Evolutionary conservation across 2,329 filamentous ascomycete species (phyloP), one percentile per base, ranked within the genome.

Genomic region (Fusarium abutilonis): DNA sequence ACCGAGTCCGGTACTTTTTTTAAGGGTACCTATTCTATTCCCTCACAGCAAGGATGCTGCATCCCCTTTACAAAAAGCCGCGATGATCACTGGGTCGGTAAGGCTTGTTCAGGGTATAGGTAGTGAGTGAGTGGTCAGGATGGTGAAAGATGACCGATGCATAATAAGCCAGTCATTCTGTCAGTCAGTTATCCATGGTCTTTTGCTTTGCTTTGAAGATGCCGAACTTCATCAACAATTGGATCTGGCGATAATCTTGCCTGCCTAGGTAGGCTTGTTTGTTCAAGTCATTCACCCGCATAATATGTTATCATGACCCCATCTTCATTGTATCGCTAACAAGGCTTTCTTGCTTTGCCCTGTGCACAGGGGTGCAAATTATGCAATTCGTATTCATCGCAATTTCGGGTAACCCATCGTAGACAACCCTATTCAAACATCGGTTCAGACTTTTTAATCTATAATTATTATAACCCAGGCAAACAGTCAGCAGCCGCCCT

Each of bases 61-160:
- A 44, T 14, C 44, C 36, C 35, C 29, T 39, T 48, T 53, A 28
- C 29, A 23, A 35, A 48, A 26, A 29, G 10, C 23, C 45, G 47
- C 39, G 60, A 48, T 64, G 34, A 63, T 64, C 60, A 56, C 35
- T 62, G 45, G 55, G 38, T 50, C 45, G 17, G 40, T 44, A 36
- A 57, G 42, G 43, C 42, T 35, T 21, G 34, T 50, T 41, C 23
- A 19, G 42, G 32, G 28, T 23, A 19, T 34, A 40, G 19, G 3
- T 19, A 19, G 19, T 19, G 19, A 4, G 7, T 15, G 23, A 50
- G 52, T 47, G 53, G 48, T 15, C 17, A 54, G n/a, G 17, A 19
- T 9, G 15, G 6, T 26, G 23, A 26, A 26, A 4, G 23, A 8
- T 35, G 15, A 23, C 19, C 17, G 31, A 11, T 50, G n/a, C 47